Evolutionary conservation across 805 yeast genomes (phyloP).

Genomic region (Lipomyces sp.): DNA sequence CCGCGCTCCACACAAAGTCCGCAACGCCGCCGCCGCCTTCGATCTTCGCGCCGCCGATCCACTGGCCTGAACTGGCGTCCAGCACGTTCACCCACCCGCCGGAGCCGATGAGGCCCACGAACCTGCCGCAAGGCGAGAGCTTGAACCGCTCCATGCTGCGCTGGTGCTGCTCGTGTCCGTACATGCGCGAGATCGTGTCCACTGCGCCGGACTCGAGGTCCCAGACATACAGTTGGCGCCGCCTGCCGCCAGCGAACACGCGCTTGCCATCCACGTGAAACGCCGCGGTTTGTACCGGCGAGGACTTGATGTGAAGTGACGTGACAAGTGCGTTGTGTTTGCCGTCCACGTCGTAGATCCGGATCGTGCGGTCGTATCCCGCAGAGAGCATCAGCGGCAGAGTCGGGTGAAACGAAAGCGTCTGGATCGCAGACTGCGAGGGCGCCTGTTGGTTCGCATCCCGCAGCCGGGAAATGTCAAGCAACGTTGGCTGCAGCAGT

Average conservation of each 20-base stretch:
- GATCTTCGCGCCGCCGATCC: constrained; percentile 80
- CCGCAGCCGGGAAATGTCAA: constrained; percentile 76
- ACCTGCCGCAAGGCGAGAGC: constrained; percentile 64
- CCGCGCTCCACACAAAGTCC: constrained; percentile 68
- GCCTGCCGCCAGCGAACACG: constrained; percentile 84
- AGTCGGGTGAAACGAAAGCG: constrained; percentile 76
- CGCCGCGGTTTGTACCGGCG: constrained; percentile 75
- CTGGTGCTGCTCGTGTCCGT: constrained; percentile 86
- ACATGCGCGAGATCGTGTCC: constrained; percentile 82
- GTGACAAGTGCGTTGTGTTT: constrained; percentile 76
- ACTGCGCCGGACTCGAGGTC: constrained; percentile 69
- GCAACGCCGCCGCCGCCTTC: constrained; percentile 68
- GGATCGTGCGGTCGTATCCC: constrained; percentile 84
- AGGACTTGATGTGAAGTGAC: constrained; percentile 69
- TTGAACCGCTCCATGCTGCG: constrained; percentile 83
- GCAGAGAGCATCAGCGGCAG: constrained; percentile 84
- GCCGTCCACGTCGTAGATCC: constrained; percentile 90
- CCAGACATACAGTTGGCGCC: constrained; percentile 91
- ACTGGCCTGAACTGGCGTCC: constrained; percentile 75
- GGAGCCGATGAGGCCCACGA: constrained; percentile 72
- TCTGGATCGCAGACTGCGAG: constrained; percentile 78
- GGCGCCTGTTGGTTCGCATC: constrained; percentile 76
- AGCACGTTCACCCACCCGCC: constrained; percentile 89
- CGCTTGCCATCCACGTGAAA: constrained; percentile 54
- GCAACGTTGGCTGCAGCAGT: constrained; percentile 62